Conservation (phyloP, 192 early-diverging fungal species). For the Backusella parvicylindrica region DNA sequence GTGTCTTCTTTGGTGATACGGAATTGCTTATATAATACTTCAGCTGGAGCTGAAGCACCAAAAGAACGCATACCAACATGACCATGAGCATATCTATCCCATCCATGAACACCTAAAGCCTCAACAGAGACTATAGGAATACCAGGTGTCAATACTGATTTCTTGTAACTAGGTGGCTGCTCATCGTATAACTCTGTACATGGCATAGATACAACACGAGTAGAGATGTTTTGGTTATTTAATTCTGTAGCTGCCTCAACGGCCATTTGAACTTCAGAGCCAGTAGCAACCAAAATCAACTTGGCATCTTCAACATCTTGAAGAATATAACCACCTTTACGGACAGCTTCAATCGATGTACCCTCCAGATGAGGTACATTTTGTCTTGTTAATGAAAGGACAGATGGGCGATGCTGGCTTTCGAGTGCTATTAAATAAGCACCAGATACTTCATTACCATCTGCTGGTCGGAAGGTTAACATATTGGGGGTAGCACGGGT, state of each 20-base stretch:
- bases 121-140: constrained; percentile 88
- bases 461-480: constrained; percentile 83
- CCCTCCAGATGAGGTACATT: constrained; percentile 88
- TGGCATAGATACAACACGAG: constrained; percentile 93
- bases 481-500: constrained; percentile 87
- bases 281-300: constrained; percentile 77
- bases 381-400: constrained; percentile 87
- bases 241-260: constrained; percentile 70
- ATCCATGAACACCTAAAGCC: constrained; percentile 83
- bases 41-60: constrained; percentile 56
- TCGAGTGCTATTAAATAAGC: constrained; percentile 82
- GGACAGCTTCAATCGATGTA: constrained; percentile 72
- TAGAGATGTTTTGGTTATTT: constrained; percentile 15
- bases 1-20: constrained; percentile 16
- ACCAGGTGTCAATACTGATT: constrained; percentile 73
- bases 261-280: constrained; percentile 86
- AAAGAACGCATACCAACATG: constrained; percentile 88
- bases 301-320: constrained; percentile 49
- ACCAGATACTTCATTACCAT: constrained; percentile 91
- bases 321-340: constrained; percentile 87
- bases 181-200: constrained; percentile 86
- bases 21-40: constrained; percentile 14
- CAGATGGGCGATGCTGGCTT: constrained; percentile 63
- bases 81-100: constrained; percentile 88
- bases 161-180: constrained; percentile 78